Base-by-base conservation (phyloP, 176 grass and related monocot species). In the Carex pumila region DNA sequence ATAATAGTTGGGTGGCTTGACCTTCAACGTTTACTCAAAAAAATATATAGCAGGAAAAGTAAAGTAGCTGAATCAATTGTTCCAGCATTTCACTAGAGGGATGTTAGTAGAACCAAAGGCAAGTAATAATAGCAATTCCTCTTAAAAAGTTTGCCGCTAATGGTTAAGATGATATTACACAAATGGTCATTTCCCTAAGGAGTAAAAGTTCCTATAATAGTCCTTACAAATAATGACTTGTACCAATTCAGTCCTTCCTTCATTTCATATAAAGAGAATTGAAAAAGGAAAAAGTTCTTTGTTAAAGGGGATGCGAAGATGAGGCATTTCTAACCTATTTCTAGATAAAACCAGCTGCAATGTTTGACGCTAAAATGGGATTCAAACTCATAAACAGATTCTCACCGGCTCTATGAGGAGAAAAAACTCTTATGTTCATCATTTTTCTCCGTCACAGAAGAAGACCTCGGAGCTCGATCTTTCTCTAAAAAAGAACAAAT, bases 351-450 rank as follows among this genome's bases (percentile, higher is more conserved):
- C 30, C 71, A 32, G 71, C 83, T 59, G 65, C 21, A 6, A 45
- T 19, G 34, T 58, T 31, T 71, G 19, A 41, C 6, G 34, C 1
- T 37, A 19, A 84, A 50, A 74, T 6, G 19, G 6, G 34, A 79
- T 39, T 68, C 5, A 83, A 81, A 5, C 31, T 41, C 15, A 81
- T 77, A 50, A 10, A 79, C 19, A 9, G 4, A 29, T 29, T 19
- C 84, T 58, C 88, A 94, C 92, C 92, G 84, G 84, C 62, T 90
- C 87, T 88, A 81, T 90, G 85, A 80, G 91, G 87, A 43, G 92
- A 1, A 34, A 90, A 66, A 86, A 31, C 22, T 84, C 82, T 54
- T 83, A 34, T 61, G 21, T 83, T 86, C 53, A 58, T 59, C 18
- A n/a, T 69, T 14, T 18, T 82, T 54, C 61, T 17, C 80, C 7